Evolutionary conservation across 2,329 filamentous ascomycete genomes (phyloP), one percentile per base, ranked within the genome.

Genomic region (Colletotrichum tanaceti): DNA sequence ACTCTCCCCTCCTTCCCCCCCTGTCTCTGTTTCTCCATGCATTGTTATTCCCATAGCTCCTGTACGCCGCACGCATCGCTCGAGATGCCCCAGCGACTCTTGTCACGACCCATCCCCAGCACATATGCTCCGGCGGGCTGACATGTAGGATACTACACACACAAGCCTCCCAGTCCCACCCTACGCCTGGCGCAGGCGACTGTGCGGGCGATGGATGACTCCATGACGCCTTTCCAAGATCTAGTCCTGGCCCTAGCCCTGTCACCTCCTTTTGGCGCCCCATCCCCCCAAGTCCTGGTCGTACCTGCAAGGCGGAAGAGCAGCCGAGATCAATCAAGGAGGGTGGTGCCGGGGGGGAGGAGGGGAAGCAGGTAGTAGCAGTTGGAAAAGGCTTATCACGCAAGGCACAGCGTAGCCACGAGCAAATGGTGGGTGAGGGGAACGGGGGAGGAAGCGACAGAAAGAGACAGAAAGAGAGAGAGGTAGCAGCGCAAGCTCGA

Each of bases 361-460:
- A n/a, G 2, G 11, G 11, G 24, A 20, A 32, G 49, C 14, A 52
- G 49, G n/a, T n/a, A n/a, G 49, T 52, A 18, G 4, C 28, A 35
- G 18, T 18, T 13, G 49, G 24, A 28, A 46, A 57, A 32, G 22
- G 54, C 28, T 28, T 32, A 20, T 35, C 41, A 22, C 11, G 11
- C 41, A 46, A 35, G 55, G 54, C 10, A 46, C 54, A 46, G 22
- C 18, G 54, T 46, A 32, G 39, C 55, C 46, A 18, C 35, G 13
- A 18, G 28, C 22, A 46, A n/a, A 24, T 18, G 54, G 16, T 10
- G 22, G 53, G 5, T 10, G 14, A 22, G n/a, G 14, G 16, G 18
- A 22, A 32, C 5, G 13, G 54, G 16, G 32, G 32, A 52, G 24
- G 24, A 10, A 43, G 10, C 13, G 53, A 14, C 5, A 53, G 28